A percentile compares a stretch with the other conserved stretches of the same genome.
Evolutionary conservation across 176 grass and related monocot species (phyloP).

Genomic region (Oryza brachyantha): DNA sequence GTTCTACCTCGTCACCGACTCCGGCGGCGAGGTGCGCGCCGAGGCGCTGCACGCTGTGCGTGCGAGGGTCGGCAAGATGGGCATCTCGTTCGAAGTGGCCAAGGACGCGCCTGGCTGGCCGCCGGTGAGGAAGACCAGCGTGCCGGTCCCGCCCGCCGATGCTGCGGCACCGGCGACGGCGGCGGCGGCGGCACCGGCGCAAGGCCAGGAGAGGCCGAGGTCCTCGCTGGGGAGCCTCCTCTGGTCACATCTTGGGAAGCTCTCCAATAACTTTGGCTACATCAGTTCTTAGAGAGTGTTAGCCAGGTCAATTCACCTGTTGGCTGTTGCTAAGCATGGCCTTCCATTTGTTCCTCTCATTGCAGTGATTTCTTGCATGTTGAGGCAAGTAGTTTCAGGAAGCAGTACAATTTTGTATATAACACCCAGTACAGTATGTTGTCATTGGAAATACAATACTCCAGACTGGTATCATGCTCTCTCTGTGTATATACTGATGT

Average conservation of each 20-base stretch:
- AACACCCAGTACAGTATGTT: constrained; percentile 21
- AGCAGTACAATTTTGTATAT: constrained; percentile 30
- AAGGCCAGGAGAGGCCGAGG: constrained; percentile 34
- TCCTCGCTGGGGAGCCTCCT: constrained; percentile 41
- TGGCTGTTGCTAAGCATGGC: background rate
- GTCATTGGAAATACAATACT: constrained; percentile 26
- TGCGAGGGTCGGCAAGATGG: constrained; percentile 27
- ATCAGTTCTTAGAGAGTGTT: constrained; percentile 26
- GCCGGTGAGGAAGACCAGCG: constrained; percentile 34
- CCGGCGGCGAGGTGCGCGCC: constrained; percentile 41
- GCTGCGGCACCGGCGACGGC: background rate
- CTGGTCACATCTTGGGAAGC: constrained; percentile 49
- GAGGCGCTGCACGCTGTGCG: constrained; percentile 46
- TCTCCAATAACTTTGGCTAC: constrained; percentile 40
- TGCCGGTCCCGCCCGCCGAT: background rate
- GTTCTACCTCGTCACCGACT: constrained; percentile 52
- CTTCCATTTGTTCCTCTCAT: background rate
- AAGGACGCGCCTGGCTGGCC: constrained; percentile 30
- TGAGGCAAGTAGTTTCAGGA: background rate
- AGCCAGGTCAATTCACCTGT: constrained; percentile 4
- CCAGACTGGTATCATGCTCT: background rate
- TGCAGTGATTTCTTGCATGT: background rate
- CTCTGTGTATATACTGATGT: background rate
- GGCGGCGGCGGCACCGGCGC: background rate
- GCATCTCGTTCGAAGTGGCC: constrained; percentile 33